phyloP scores from a whole-genome alignment of 495 filamentous ascomycete species.

The Acidomyces sp. region DNA sequence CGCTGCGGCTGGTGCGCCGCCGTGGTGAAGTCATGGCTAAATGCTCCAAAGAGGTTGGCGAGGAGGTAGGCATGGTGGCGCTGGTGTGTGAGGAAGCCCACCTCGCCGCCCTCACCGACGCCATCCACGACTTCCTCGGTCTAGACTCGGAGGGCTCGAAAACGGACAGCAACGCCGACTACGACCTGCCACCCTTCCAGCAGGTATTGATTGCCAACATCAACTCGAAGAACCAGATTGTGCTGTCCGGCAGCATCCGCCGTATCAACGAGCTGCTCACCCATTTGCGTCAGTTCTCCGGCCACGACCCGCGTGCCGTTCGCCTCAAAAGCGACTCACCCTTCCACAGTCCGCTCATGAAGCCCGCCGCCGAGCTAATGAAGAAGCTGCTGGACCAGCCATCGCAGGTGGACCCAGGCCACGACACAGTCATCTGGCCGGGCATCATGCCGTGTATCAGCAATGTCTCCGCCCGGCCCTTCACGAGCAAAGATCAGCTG shows the following conservation, averaged over 20 bases:
- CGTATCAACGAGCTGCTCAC: conserved; percentile 73
- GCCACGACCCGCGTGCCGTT: conserved; percentile 84
- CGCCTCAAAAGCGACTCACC: conserved; percentile 77
- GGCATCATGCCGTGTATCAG: conserved; percentile 63
- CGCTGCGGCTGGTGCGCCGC: conserved; percentile 59
- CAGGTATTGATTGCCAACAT: conserved; percentile 89
- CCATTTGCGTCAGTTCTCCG: conserved; percentile 81
- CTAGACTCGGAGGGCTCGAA: conserved; percentile 49
- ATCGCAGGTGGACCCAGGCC: conserved; percentile 34
- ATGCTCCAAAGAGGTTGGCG: conserved; percentile 56
- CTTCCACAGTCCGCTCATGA: conserved; percentile 90
- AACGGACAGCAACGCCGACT: conserved; percentile 42
- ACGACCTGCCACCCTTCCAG: conserved; percentile 57
- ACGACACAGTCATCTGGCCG: conserved; percentile 52
- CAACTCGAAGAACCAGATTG: conserved; percentile 92
- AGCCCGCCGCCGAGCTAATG: conserved; percentile 64
- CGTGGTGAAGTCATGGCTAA: conserved; percentile 77
- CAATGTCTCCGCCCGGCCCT: conserved; percentile 74
- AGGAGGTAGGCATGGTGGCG: conserved; percentile 83
- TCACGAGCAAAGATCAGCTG: conserved; percentile 55
- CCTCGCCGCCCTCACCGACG: conserved; percentile 50
- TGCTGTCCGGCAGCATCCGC: conserved; percentile 77
- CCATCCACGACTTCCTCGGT: conserved; percentile 70
- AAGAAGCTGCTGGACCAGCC: conserved; percentile 42
- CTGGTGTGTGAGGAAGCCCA: conserved; percentile 71